Evolutionary conservation across 768 basidiomycete species (phyloP).

Genomic region (Termitomyces bulborhizus): DNA sequence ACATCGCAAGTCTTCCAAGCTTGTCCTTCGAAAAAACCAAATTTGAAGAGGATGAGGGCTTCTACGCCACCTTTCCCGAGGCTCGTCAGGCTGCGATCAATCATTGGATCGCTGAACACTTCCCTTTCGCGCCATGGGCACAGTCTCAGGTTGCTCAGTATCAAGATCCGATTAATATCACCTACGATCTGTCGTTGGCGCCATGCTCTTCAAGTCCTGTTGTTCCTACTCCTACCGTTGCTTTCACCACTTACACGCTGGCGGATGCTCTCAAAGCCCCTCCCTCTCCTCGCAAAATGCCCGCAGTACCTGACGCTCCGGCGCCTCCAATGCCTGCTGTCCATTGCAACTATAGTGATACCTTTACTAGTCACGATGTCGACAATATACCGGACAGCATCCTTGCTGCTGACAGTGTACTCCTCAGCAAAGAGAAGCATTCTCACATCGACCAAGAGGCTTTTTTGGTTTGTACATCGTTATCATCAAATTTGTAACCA

Average conservation of each 20-base stretch:
- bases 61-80: conserved; percentile 14
- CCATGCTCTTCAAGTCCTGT: neutral
- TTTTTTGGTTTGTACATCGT: neutral
- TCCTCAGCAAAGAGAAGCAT: neutral
- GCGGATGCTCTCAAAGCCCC: neutral
- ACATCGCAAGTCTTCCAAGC: neutral
- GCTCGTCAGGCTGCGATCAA: conserved; percentile 12
- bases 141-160: neutral
- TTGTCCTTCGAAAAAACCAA: conserved; percentile 11
- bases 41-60: conserved; percentile 12
- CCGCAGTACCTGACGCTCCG: too few relatives aligned
- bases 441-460: neutral
- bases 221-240: neutral
- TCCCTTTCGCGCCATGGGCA: neutral
- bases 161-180: neutral
- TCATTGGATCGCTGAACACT: conserved; percentile 6
- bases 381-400: neutral
- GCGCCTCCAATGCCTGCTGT: neutral
- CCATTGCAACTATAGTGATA: neutral
- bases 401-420: neutral
- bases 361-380: neutral
- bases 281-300: neutral
- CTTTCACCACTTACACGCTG: neutral
- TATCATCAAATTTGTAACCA: neutral
- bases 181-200: neutral